Evolutionary conservation across 768 basidiomycete genomes (phyloP).

Genomic region (Punctularia strigosozonata): DNA sequence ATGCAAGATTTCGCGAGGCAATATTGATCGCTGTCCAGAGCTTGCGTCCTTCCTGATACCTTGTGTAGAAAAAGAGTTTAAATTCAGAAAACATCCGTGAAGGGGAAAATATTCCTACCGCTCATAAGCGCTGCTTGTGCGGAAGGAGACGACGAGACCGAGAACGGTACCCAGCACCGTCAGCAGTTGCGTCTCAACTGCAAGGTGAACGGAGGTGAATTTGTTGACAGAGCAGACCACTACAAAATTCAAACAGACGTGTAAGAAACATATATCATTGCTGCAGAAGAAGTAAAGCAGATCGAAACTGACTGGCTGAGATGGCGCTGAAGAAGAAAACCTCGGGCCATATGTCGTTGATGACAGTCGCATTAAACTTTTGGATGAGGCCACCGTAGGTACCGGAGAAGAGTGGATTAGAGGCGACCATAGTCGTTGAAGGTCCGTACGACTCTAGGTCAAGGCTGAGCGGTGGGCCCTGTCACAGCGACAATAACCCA

Average conservation of each 20-base stretch:
- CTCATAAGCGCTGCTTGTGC: slow-evolving; percentile 63
- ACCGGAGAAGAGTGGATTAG: too few species aligned
- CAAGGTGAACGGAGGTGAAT: slow-evolving; percentile 34
- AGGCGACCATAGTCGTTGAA: too few species aligned
- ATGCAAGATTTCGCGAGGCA: slow-evolving; percentile 45
- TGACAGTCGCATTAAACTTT: slow-evolving; percentile 44
- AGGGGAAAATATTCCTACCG: slow-evolving; percentile 24
- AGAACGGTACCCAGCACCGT: slow-evolving; percentile 67
- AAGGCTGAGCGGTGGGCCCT: too few species aligned
- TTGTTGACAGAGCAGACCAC: slow-evolving; percentile 48
- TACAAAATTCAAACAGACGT: slow-evolving; percentile 12
- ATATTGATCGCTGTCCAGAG: slow-evolving; percentile 55
- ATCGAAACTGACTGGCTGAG: slow-evolving; percentile 34
- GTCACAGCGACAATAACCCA: too few species aligned
- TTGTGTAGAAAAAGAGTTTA: slow-evolving; percentile 11
- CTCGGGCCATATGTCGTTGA: slow-evolving; percentile 59
- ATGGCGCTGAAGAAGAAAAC: slow-evolving; percentile 47
- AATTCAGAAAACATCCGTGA: background rate
- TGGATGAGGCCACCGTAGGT: too few species aligned
- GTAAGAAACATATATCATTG: slow-evolving; percentile 12
- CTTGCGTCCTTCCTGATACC: slow-evolving; percentile 59
- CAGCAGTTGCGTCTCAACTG: slow-evolving; percentile 41
- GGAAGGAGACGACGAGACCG: slow-evolving; percentile 60
- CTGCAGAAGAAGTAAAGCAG: slow-evolving; percentile 15
- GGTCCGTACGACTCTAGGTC: too few species aligned